A percentile compares a stretch with the other conserved stretches of the same genome.
Evolutionary conservation across 2,329 filamentous ascomycete species (phyloP).

Genomic region (Pezicula radicicola): DNA sequence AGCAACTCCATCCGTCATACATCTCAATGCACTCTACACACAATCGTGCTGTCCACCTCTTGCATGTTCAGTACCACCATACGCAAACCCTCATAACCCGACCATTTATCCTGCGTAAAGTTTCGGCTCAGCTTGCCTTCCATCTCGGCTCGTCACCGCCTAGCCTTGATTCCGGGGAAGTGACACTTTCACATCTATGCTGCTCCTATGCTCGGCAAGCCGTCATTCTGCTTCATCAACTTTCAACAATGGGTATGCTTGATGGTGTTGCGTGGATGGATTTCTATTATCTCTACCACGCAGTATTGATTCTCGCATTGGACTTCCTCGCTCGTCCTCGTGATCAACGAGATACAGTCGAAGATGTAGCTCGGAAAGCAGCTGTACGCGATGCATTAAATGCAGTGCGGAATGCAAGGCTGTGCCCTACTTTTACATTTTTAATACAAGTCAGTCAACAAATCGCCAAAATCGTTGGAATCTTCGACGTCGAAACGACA

Average conservation of each 20-base stretch:
- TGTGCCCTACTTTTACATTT: conserved; percentile 25
- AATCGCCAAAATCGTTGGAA: conserved; percentile 27
- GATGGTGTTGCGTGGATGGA: conserved; percentile 27
- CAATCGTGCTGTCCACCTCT: conserved; percentile 20
- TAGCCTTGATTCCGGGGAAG: conserved; percentile 21
- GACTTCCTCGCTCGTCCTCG: conserved; percentile 26
- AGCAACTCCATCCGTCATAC: conserved; percentile 17
- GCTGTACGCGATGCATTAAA: conserved; percentile 23
- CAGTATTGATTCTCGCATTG: conserved; percentile 23
- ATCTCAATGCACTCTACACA: conserved; percentile 15
- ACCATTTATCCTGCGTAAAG: conserved; percentile 26
- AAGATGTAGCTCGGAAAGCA: conserved; percentile 21
- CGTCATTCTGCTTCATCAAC: conserved; percentile 18
- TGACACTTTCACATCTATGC: conserved; percentile 20
- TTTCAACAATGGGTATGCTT: conserved; percentile 18
- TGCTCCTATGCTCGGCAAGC: conserved; percentile 20
- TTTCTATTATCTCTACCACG: conserved; percentile 27
- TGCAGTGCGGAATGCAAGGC: conserved; percentile 19
- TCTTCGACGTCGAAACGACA: conserved; percentile 17
- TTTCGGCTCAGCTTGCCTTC: conserved; percentile 21
- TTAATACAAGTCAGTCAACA: conserved; percentile 25
- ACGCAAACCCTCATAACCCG: conserved; percentile 23
- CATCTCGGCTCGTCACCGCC: conserved; percentile 21
- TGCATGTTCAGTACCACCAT: conserved; percentile 26
- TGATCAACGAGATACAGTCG: conserved; percentile 21